These are phyloP conservation scores for Pleurotus ostreatus DNA, from an alignment of 768 basidiomycete genomes.

Conservation along the genomic window DNA sequence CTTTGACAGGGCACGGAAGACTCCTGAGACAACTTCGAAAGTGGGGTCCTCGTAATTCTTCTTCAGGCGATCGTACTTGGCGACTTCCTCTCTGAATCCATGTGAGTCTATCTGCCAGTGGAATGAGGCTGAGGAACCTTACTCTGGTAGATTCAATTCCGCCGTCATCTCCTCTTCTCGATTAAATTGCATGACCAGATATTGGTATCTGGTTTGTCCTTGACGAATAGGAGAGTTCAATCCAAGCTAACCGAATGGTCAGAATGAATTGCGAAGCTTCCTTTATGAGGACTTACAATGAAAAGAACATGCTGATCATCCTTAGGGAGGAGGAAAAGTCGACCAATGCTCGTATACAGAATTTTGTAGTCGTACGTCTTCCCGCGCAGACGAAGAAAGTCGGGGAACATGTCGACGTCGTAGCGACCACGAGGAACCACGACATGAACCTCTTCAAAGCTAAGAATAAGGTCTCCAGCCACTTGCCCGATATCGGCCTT, in stretches of 20 bases:
- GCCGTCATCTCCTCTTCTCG: conserved; percentile 96
- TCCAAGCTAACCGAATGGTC: conserved; percentile 55
- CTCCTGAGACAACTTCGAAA: conserved; percentile 89
- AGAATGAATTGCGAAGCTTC: not conserved
- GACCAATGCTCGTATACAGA: conserved; percentile 80
- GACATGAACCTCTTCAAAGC: conserved; percentile 93
- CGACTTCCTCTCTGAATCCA: conserved; percentile 62
- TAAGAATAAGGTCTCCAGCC: conserved; percentile 85
- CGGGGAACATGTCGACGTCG: conserved; percentile 97
- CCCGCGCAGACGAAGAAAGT: conserved; percentile 91
- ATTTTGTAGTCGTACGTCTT: conserved; percentile 99
- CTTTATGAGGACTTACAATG: conserved; percentile 58
- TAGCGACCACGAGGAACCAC: conserved; percentile 95
- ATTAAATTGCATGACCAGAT: conserved; percentile 97
- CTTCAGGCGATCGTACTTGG: conserved; percentile 79
- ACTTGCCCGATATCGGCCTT: conserved; percentile 93
- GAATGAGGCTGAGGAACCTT: conserved; percentile 23
- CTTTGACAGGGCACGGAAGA: conserved; percentile 86
- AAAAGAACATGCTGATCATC: conserved; percentile 95
- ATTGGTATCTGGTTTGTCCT: conserved; percentile 97
- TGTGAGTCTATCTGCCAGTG: not conserved
- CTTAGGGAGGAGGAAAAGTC: conserved; percentile 90
- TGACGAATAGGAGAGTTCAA: conserved; percentile 93
- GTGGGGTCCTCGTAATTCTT: conserved; percentile 94
- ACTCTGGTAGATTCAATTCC: conserved; percentile 92